These are phyloP conservation scores for Fusarium ambrosium DNA, from an alignment of 2,329 filamentous ascomycete genomes.

Conservation along the genomic window DNA sequence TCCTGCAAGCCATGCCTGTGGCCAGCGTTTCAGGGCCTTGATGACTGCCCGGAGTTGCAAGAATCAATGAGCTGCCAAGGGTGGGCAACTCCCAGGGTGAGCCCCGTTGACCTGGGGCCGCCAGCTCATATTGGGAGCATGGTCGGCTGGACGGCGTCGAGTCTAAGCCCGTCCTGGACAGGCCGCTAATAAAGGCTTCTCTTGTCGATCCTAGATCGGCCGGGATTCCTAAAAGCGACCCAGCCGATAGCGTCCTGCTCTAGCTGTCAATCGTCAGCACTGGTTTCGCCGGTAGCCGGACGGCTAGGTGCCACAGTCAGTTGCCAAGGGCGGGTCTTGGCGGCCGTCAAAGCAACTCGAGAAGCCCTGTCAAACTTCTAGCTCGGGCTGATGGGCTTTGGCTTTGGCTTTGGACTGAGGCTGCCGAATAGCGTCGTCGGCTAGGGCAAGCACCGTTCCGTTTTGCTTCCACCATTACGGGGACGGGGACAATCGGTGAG, in stretches of 20 bases:
- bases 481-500: conserved; percentile 1
- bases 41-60: conserved; percentile 35
- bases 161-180: conserved; percentile 26
- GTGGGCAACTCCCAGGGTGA: conserved; percentile 20
- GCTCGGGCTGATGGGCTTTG: conserved; percentile 34
- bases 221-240: conserved; percentile 29
- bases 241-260: conserved; percentile 35
- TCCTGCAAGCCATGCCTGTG: conserved; percentile 35
- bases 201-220: conserved; percentile 47
- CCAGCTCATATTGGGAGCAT: conserved; percentile 19
- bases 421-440: not conserved
- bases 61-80: conserved; percentile 7
- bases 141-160: conserved; percentile 4
- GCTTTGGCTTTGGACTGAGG: conserved; percentile 20
- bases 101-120: conserved; percentile 24
- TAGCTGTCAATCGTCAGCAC: conserved; percentile 47
- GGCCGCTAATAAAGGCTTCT: conserved; percentile 28
- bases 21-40: conserved; percentile 43
- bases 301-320: conserved; percentile 37
- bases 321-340: conserved; percentile 28
- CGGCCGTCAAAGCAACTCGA: conserved; percentile 35
- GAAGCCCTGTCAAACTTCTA: conserved; percentile 47
- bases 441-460: conserved; percentile 11
- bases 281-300: conserved; percentile 33
- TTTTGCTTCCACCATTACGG: conserved; percentile 9